Conservation (phyloP, 805 yeast species). For the Candida krabiensis region DNA sequence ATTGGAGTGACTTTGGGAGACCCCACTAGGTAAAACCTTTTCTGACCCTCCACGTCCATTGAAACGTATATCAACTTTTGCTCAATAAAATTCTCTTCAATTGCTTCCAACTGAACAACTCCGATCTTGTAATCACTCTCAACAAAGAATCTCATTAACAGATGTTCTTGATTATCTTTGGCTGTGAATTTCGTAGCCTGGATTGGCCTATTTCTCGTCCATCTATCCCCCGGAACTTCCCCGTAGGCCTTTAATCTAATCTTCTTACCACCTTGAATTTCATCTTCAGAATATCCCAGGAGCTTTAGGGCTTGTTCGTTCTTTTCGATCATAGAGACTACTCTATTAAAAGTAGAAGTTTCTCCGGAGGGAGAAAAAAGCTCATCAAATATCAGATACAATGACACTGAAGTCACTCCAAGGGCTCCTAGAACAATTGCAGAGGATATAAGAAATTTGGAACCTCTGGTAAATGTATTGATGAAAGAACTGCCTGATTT, state of each 20-base stretch:
- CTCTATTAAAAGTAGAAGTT: slow-evolving; percentile 85
- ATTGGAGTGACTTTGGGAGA: slow-evolving; percentile 52
- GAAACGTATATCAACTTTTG: slow-evolving; percentile 73
- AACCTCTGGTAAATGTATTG: slow-evolving; percentile 50
- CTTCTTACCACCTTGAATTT: slow-evolving; percentile 44
- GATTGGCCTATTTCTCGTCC: slow-evolving; percentile 89
- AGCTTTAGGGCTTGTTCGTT: slow-evolving; percentile 59
- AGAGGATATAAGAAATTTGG: slow-evolving; percentile 63
- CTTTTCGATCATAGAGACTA: slow-evolving; percentile 72
- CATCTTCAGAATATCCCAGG: slow-evolving; percentile 40
- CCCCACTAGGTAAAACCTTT: slow-evolving; percentile 63
- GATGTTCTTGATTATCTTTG: slow-evolving; percentile 75
- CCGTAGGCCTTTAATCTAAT: slow-evolving; percentile 80
- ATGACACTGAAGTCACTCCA: slow-evolving; percentile 64
- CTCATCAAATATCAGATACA: slow-evolving; percentile 77
- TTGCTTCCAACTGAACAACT: slow-evolving; percentile 76
- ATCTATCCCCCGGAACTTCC: slow-evolving; percentile 63
- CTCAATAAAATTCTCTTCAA: slow-evolving; percentile 61
- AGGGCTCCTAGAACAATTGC: slow-evolving; percentile 65
- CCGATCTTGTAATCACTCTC: slow-evolving; percentile 69
- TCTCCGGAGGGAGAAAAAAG: slow-evolving; percentile 88
- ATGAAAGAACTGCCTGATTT: slow-evolving; percentile 36
- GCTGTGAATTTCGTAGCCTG: slow-evolving; percentile 64
- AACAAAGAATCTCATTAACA: slow-evolving; percentile 83
- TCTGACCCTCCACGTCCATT: slow-evolving; percentile 70